Base-by-base conservation (phyloP, 139 green algal genomes). In the Micractinium conductrix region DNA sequence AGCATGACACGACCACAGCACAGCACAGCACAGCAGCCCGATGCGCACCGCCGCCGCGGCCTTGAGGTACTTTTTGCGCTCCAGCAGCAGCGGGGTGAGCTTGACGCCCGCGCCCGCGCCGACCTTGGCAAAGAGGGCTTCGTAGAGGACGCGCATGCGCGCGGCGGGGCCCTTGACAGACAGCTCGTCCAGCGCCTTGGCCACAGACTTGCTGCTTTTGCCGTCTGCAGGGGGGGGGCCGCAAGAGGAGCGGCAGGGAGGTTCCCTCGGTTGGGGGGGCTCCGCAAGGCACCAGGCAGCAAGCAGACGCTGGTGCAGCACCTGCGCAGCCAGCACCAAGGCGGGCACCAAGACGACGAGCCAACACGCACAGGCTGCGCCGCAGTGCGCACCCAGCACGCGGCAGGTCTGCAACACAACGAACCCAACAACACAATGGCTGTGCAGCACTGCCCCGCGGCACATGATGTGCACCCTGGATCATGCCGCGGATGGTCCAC, bases 161-260 rank as follows among this genome's bases (percentile, higher is more conserved):
- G 81, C 81, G 0, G 93, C 87, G 8, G 90, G 78, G 35, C 92
- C 92, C 62, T 91, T 87, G 0, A 94, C 89, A 0, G 74, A 71
- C 69, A 96, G 70, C 43, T 82, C 82, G 55, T 83, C 86, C 10
- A 94, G 53, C 26, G 87, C 83, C 48, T 79, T 73, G 3, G 80
- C 80, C 33, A 93, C 38, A 0, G 28, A 21, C 24, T 40, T 55
- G 76, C 38, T 22, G 76, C 76, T 82, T 40, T 50, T 72, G 55
- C 76, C 76, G 10, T 82, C 76, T 82, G 76, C 76, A 82, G 28
- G 17, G 1, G 37, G 24, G 22, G 30, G 44, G n/a, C 26, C 35
- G 26, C 60, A 7, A n/a, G 19, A 17, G 44, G 45, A 4, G 2
- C 42, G 40, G 44, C 33, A 67, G 22, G 21, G 22, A 24, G 44